Evolutionary conservation across 805 yeast genomes (phyloP).

Genomic region (Candida endomychidarum): DNA sequence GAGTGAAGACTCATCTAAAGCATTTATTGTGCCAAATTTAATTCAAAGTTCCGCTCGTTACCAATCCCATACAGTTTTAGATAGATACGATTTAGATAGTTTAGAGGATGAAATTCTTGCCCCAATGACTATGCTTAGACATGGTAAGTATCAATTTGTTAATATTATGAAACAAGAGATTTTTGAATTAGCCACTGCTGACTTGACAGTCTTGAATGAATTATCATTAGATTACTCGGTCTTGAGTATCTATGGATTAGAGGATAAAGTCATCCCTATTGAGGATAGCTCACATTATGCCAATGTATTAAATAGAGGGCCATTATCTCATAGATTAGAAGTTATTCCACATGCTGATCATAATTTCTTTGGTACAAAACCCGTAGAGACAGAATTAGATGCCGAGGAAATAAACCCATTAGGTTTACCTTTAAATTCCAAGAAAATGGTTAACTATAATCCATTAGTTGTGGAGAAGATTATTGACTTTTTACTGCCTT

Average conservation of each 20-base stretch:
- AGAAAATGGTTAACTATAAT: slow-evolving; percentile 56
- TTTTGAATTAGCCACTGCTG: slow-evolving; percentile 47
- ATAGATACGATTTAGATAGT: slow-evolving; percentile 30
- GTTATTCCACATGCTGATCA: slow-evolving; percentile 76
- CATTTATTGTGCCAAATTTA: slow-evolving; percentile 57
- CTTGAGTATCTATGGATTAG: slow-evolving; percentile 67
- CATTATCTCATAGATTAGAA: slow-evolving; percentile 45
- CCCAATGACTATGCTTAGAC: slow-evolving; percentile 33
- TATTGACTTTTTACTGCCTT: slow-evolving; percentile 46
- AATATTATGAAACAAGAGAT: slow-evolving; percentile 53
- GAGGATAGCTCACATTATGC: slow-evolving; percentile 62
- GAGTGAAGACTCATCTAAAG: slow-evolving; percentile 26
- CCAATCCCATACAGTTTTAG: slow-evolving; percentile 47
- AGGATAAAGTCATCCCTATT: slow-evolving; percentile 65
- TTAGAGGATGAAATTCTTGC: slow-evolving; percentile 22
- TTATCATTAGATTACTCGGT: slow-evolving; percentile 52
- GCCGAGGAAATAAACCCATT: slow-evolving; percentile 35
- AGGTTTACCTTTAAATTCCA: slow-evolving; percentile 44
- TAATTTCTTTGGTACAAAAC: slow-evolving; percentile 61
- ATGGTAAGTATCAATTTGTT: slow-evolving; percentile 46
- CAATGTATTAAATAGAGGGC: slow-evolving; percentile 56
- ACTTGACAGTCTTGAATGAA: slow-evolving; percentile 40
- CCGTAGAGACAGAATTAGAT: slow-evolving; percentile 33
- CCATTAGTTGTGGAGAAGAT: slow-evolving; percentile 51
- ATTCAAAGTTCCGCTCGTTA: slow-evolving; percentile 76